Evolutionary conservation across 169 alveolate species (phyloP).

Genomic region (Plasmodium ovale): DNA sequence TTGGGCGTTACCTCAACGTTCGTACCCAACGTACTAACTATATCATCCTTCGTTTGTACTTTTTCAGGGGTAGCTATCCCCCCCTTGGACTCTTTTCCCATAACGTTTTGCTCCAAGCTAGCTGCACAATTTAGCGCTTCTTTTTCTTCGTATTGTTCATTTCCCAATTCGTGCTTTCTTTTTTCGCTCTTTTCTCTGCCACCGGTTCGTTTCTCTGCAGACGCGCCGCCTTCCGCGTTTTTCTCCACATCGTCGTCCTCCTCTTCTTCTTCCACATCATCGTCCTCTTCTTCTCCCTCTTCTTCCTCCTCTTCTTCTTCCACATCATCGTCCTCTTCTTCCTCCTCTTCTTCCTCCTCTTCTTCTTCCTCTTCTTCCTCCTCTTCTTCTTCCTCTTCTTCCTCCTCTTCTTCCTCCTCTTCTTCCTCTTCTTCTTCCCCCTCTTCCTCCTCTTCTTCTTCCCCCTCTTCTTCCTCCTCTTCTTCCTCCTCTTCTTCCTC

Average conservation of each 20-base stretch:
- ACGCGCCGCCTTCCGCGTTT: not conserved
- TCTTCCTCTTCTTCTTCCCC: constrained; percentile 33
- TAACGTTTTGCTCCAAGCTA: not conserved
- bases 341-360: not conserved
- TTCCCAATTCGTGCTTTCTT: not conserved
- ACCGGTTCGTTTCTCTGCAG: not conserved
- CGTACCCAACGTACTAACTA: not conserved
- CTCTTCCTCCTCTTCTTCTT: not conserved
- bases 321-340: not conserved
- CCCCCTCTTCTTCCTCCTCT: constrained; percentile 10
- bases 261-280: not conserved
- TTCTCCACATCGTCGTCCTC: not conserved
- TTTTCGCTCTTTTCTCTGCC: not conserved
- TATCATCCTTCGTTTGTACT: not conserved
- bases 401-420: constrained; percentile 8
- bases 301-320: constrained; percentile 4
- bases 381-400: constrained; percentile 16
- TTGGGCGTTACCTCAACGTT: not conserved
- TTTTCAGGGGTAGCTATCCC: not conserved
- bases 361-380: constrained; percentile 4
- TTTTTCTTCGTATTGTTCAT: not conserved
- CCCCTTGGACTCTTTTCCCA: not conserved
- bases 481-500: not conserved
- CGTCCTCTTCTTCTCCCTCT: not conserved
- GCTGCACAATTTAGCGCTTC: not conserved